Percentiles rank a stretch among this genome's conserved stretches.
Evolutionary conservation across 257 asterid species (phyloP).

Genomic region (Lycium barbarum): DNA sequence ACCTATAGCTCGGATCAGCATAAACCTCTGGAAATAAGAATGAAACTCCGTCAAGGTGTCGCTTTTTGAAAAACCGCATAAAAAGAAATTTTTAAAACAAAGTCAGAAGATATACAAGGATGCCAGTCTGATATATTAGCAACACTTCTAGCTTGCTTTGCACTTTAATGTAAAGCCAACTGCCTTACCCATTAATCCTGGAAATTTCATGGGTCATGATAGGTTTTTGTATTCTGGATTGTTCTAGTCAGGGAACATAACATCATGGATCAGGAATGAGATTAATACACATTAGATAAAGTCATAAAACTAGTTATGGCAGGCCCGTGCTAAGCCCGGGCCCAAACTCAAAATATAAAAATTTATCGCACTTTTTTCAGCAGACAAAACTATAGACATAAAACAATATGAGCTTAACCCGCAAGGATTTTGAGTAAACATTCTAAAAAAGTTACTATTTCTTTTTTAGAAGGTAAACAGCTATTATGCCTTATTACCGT

Average conservation of each 20-base stretch:
- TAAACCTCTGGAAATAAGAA: constrained; percentile 75
- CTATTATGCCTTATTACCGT: too few relatives aligned
- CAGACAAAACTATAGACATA: too few relatives aligned
- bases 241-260: not conserved
- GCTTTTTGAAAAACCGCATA: not conserved
- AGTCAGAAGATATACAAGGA: not conserved
- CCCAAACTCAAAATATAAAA: too few relatives aligned
- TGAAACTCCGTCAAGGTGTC: constrained; percentile 6
- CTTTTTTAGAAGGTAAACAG: too few relatives aligned
- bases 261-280: not conserved
- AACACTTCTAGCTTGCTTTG: not conserved
- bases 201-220: not conserved
- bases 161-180: not conserved
- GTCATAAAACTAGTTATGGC: too few relatives aligned
- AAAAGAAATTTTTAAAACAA: not conserved
- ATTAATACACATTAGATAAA: not conserved
- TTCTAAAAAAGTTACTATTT: too few relatives aligned
- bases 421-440: too few relatives aligned
- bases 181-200: constrained; percentile 3
- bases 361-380: too few relatives aligned
- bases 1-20: constrained; percentile 86
- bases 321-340: too few relatives aligned
- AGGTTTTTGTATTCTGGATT: not conserved
- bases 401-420: too few relatives aligned
- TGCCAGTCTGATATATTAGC: not conserved